Percentiles rank a stretch among this genome's conserved stretches.
These are phyloP conservation scores for Hymenoscyphus salicellus DNA, from an alignment of 2,329 filamentous ascomycete species.

Conservation along the genomic window DNA sequence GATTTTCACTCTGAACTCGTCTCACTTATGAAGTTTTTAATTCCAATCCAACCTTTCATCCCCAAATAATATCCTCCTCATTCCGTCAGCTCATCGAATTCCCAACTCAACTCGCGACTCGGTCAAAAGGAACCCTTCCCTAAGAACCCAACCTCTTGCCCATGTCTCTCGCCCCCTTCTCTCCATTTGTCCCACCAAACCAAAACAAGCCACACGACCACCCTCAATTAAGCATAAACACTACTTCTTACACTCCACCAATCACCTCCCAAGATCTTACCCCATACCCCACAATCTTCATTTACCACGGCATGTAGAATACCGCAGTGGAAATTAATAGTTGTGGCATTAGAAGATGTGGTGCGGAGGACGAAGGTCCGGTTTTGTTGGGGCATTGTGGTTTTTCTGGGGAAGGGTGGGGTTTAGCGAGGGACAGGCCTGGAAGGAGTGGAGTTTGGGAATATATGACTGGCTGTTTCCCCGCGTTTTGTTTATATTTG, in stretches of 20 bases:
- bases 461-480: not conserved
- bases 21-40: too few relatives aligned
- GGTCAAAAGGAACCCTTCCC: too few relatives aligned
- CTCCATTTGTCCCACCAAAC: too few relatives aligned
- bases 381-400: not conserved
- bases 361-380: slow-evolving; percentile 12
- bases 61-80: too few relatives aligned
- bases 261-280: slow-evolving; percentile 1
- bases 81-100: too few relatives aligned
- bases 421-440: not conserved
- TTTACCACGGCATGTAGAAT: slow-evolving; percentile 7
- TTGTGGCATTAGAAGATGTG: slow-evolving; percentile 7
- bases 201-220: slow-evolving; percentile 10
- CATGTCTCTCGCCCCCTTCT: too few relatives aligned
- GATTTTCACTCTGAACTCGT: too few relatives aligned
- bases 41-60: too few relatives aligned
- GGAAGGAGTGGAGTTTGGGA: not conserved
- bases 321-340: not conserved
- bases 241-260: not conserved
- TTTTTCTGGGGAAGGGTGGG: not conserved
- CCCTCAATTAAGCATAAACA: slow-evolving; percentile 8
- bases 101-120: too few relatives aligned
- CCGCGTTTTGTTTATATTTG: not conserved
- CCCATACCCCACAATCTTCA: not conserved
- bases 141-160: too few relatives aligned